Conservation (phyloP, 768 basidiomycete species). For the Leccinum fibrillosum region DNA sequence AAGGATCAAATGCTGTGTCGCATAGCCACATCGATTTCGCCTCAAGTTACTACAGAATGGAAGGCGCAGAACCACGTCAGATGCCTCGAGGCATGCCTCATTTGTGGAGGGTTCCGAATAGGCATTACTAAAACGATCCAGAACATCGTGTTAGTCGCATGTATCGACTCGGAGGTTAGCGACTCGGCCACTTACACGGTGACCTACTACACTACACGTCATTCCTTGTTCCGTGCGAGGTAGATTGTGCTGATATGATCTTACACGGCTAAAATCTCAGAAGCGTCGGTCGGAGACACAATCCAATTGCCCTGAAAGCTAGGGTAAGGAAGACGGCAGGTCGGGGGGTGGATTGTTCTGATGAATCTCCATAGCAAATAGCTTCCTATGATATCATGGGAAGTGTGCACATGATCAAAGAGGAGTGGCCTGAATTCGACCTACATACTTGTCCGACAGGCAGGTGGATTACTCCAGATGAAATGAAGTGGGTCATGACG, state of each 20-base stretch:
- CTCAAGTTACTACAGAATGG: constrained; percentile 7
- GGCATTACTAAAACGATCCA: constrained; percentile 4
- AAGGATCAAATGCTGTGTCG: constrained; percentile 6
- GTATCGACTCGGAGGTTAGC: constrained; percentile 2
- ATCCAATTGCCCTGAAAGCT: background rate
- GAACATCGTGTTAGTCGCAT: constrained; percentile 14
- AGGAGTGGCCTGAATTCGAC: background rate
- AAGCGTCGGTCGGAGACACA: background rate
- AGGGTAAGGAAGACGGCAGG: background rate
- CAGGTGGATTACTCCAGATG: background rate
- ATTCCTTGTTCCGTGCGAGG: background rate
- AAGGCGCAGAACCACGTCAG: constrained; percentile 21
- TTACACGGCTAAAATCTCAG: background rate
- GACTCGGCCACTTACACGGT: constrained; percentile 2
- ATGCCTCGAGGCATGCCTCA: constrained; percentile 29
- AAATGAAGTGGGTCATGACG: constrained; percentile 6
- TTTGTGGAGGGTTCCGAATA: constrained; percentile 12
- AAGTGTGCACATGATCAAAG: constrained; percentile 7
- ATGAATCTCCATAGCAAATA: constrained; percentile 1
- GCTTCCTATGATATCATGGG: constrained; percentile 3
- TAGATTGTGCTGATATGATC: background rate
- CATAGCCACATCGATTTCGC: background rate
- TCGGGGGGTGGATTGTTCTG: background rate
- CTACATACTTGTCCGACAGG: constrained; percentile 3
- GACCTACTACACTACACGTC: background rate